Conservation (phyloP, 306 rosid genomes). For the Trifolium fragiferum region DNA sequence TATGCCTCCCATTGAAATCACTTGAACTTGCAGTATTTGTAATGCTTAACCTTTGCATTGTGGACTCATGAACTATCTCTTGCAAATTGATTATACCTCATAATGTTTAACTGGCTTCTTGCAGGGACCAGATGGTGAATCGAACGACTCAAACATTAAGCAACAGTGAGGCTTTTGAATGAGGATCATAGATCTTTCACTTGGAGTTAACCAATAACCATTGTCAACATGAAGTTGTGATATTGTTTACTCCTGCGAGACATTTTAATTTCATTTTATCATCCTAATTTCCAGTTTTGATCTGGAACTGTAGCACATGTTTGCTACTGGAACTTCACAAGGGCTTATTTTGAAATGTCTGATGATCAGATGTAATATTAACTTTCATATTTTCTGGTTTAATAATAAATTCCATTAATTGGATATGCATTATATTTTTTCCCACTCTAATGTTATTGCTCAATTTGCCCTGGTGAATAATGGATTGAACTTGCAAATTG, state of each 20-base stretch:
- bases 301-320: too few relatives aligned
- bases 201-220: constrained; percentile 17
- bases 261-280: neutral
- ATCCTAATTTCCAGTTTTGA: too few relatives aligned
- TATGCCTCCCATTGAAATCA: neutral
- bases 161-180: constrained; percentile 29
- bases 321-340: too few relatives aligned
- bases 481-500: neutral
- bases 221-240: constrained; percentile 39
- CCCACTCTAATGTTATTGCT: neutral
- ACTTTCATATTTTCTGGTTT: neutral
- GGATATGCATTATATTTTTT: neutral
- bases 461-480: neutral
- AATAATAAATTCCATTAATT: neutral
- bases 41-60: neutral
- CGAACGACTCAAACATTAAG: constrained; percentile 14
- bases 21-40: neutral
- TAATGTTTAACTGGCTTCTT: constrained; percentile 34
- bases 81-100: constrained; percentile 1
- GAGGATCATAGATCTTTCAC: constrained; percentile 31
- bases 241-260: constrained; percentile 32
- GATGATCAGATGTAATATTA: too few relatives aligned
- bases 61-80: neutral
- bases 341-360: too few relatives aligned
- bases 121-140: constrained; percentile 53